Percentiles rank a stretch among this genome's conserved stretches.
Evolutionary conservation across 2,329 filamentous ascomycete genomes (phyloP).

Genomic region (Hypoxylon sp.): DNA sequence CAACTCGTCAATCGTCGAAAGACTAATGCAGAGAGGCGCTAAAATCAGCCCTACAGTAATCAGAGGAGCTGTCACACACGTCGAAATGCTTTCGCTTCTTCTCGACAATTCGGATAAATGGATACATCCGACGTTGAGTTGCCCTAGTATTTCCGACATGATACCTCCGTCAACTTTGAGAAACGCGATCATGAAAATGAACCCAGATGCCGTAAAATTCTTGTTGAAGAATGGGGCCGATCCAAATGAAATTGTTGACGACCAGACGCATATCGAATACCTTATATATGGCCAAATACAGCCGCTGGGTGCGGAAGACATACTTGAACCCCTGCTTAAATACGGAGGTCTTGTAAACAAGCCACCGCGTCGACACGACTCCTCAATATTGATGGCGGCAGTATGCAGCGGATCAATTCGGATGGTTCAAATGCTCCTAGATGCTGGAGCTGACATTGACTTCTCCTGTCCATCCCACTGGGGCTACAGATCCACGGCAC

Average conservation of each 20-base stretch:
- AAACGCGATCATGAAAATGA: neutral
- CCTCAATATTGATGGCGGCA: no score
- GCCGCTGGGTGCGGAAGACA: neutral
- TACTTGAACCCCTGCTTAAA: neutral
- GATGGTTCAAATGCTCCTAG: neutral
- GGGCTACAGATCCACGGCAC: no score
- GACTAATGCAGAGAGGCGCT: neutral
- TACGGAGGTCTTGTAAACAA: neutral
- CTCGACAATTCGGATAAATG: neutral
- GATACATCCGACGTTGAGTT: neutral
- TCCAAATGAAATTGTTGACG: neutral
- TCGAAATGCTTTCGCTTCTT: neutral
- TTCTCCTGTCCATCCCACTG: neutral
- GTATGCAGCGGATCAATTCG: neutral
- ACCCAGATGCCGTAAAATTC: neutral
- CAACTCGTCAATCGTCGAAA: neutral
- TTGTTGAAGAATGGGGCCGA: neutral
- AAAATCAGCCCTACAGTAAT: neutral
- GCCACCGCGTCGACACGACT: no score
- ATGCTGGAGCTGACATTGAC: slow-evolving; percentile 1
- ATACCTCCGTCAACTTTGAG: neutral
- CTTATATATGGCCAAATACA: no score
- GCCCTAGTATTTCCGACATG: neutral
- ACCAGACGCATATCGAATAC: neutral
- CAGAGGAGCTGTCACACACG: neutral